Conservation (phyloP, 495 filamentous ascomycete species). For the Niebla homalea region DNA sequence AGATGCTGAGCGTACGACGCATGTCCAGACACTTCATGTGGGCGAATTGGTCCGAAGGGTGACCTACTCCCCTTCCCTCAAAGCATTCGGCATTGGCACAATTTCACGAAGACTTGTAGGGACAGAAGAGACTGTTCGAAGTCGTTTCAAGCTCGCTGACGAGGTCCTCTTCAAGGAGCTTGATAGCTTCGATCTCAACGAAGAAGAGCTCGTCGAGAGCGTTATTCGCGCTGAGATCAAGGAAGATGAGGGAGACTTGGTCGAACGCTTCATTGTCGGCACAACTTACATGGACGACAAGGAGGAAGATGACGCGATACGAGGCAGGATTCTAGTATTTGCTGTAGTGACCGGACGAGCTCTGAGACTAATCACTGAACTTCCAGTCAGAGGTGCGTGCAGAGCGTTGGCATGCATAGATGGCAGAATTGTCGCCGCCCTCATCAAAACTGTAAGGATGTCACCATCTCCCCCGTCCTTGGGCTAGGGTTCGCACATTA, state of each 20-base stretch:
- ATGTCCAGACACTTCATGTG: slow-evolving; percentile 66
- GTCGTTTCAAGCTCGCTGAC: slow-evolving; percentile 48
- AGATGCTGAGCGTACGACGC: slow-evolving; percentile 74
- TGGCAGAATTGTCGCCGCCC: slow-evolving; percentile 68
- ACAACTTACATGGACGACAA: slow-evolving; percentile 60
- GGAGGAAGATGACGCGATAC: slow-evolving; percentile 33
- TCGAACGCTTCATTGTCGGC: slow-evolving; percentile 78
- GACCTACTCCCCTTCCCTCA: slow-evolving; percentile 66
- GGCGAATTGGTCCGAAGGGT: slow-evolving; percentile 76
- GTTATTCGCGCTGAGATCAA: slow-evolving; percentile 67
- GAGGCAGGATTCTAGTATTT: slow-evolving; percentile 72
- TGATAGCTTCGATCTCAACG: slow-evolving; percentile 37
- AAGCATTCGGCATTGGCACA: slow-evolving; percentile 76
- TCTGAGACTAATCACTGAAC: slow-evolving; percentile 51
- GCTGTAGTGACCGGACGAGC: slow-evolving; percentile 63
- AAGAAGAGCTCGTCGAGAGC: slow-evolving; percentile 71
- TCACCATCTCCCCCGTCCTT: neutral
- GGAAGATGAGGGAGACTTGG: slow-evolving; percentile 41
- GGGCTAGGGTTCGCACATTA: neutral
- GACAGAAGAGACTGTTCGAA: slow-evolving; percentile 44
- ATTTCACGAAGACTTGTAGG: slow-evolving; percentile 49
- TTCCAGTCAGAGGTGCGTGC: slow-evolving; percentile 61
- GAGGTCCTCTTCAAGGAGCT: slow-evolving; percentile 43
- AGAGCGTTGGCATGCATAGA: slow-evolving; percentile 60
- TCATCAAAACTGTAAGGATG: slow-evolving; percentile 64